Percentiles rank a stretch among this genome's conserved stretches.
Conservation (phyloP, 2,329 filamentous ascomycete genomes). For the Fusarium agapanthi region DNA sequence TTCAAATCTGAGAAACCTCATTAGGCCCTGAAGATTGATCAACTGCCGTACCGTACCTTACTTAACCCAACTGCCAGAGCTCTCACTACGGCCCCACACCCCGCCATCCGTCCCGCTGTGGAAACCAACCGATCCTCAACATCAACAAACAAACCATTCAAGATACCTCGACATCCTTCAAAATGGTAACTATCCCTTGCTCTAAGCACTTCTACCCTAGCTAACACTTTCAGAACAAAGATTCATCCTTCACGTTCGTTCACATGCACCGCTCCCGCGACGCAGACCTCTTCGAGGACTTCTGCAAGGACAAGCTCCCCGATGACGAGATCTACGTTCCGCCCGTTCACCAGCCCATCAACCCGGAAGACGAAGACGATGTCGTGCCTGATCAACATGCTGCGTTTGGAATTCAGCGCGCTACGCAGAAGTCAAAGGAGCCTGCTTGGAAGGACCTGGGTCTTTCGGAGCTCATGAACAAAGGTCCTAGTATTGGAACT, state of each 20-base stretch:
- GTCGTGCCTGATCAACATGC: constrained; percentile 89
- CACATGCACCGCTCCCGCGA: constrained; percentile 77
- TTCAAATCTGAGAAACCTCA: too few species aligned
- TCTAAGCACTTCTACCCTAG: too few species aligned
- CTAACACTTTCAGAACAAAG: constrained; percentile 66
- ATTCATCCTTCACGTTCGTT: constrained; percentile 77
- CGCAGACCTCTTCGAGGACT: constrained; percentile 82
- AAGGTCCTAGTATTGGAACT: constrained; percentile 57
- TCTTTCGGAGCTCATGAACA: constrained; percentile 73
- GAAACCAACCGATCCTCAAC: constrained; percentile 7
- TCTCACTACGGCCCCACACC: constrained; percentile 22
- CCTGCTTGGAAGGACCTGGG: constrained; percentile 83
- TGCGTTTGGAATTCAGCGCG: constrained; percentile 84
- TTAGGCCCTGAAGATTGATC: not conserved
- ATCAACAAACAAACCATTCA: constrained; percentile 24
- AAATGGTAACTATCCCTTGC: constrained; percentile 4
- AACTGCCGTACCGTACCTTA: not conserved
- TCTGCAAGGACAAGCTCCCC: constrained; percentile 75
- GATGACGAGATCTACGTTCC: constrained; percentile 85
- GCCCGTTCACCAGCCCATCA: constrained; percentile 80
- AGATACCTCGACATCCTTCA: not conserved
- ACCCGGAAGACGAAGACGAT: constrained; percentile 89
- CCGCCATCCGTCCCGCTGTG: constrained; percentile 16
- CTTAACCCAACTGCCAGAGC: not conserved
- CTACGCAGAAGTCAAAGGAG: constrained; percentile 76